These are phyloP conservation scores for Penicillium parvum DNA, from an alignment of 495 filamentous ascomycete genomes.

Conservation along the genomic window DNA sequence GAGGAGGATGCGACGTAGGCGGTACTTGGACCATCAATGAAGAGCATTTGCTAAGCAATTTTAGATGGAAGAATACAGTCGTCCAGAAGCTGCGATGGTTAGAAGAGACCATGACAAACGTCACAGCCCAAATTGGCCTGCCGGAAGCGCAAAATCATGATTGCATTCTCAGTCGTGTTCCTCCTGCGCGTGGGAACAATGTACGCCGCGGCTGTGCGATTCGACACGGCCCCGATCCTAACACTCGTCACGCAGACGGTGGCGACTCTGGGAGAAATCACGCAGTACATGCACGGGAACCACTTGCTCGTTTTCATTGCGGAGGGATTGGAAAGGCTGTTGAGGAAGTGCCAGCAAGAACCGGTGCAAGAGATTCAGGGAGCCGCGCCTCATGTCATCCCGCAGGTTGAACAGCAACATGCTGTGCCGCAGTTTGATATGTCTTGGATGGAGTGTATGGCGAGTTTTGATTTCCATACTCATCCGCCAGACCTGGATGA, in stretches of 20 bases:
- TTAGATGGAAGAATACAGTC: conserved; percentile 31
- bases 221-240: conserved; percentile 26
- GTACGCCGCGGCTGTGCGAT: conserved; percentile 17
- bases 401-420: conserved; percentile 9
- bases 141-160: conserved; percentile 35
- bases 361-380: conserved; percentile 4
- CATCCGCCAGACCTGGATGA: conserved; percentile 23
- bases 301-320: conserved; percentile 27
- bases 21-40: not conserved
- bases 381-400: conserved; percentile 8
- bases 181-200: conserved; percentile 32
- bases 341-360: conserved; percentile 18
- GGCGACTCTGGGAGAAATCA: conserved; percentile 20
- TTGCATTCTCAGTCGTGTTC: conserved; percentile 35
- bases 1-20: conserved; percentile 33
- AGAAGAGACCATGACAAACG: conserved; percentile 21
- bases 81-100: conserved; percentile 21
- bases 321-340: conserved; percentile 21
- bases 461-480: conserved; percentile 30
- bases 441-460: conserved; percentile 30
- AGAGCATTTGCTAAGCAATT: not conserved
- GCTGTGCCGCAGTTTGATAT: conserved; percentile 18
- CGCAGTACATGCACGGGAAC: conserved; percentile 23
- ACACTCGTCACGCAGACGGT: conserved; percentile 26
- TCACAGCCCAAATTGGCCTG: conserved; percentile 20